Base-by-base conservation (phyloP, 2,329 filamentous ascomycete species). In the Hypoxylon sp. region DNA sequence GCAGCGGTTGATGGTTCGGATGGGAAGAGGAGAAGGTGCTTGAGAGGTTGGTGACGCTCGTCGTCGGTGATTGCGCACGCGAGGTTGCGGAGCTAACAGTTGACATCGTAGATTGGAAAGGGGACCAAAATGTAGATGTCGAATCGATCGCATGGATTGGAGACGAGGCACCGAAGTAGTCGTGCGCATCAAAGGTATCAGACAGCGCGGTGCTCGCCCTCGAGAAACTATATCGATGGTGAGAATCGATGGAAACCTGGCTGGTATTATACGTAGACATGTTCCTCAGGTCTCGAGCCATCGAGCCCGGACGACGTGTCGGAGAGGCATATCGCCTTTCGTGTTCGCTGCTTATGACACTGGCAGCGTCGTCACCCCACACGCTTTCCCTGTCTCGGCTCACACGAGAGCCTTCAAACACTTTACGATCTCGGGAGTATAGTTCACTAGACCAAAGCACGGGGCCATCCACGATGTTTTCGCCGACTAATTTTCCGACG, bases 361-460 rank as follows among this genome's bases (percentile, higher is more conserved):
- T 88, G 13, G 83, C 81, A 2, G 82, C 79, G 67, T 89, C 87
- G 63, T 88, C 86, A 19, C 76, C 73, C 80, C 83, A 86, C 0
- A 80, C 78, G 33, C 82, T 81, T 31, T 87, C 83, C 37, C 82
- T 80, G 39, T 87, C 86, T 26, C 83, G 80, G 0, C 78, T 73
- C 10, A 8, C 69, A 22, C 75, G 77, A 42, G 71, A 72, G 2
- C 82, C 81, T 55, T 89, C 88, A 60, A 90, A 87, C 59, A 86
- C 81, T 46, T 87, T 84, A 68, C 92, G 91, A 74, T 98, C 94
- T 22, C 92, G 88, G 65, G 91, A 88, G 77, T 93, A 98, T 0
- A 99, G 85, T 64, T 97, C 92, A 76, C 94, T 98, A 0, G 94
- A 94, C 94, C 94, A 98, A 1, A 98, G 83, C 0, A 97, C 93